Percentiles rank a stretch among this genome's conserved stretches.
Evolutionary conservation across 176 grass and related monocot species (phyloP).

Genomic region (Aegilops longissima): DNA sequence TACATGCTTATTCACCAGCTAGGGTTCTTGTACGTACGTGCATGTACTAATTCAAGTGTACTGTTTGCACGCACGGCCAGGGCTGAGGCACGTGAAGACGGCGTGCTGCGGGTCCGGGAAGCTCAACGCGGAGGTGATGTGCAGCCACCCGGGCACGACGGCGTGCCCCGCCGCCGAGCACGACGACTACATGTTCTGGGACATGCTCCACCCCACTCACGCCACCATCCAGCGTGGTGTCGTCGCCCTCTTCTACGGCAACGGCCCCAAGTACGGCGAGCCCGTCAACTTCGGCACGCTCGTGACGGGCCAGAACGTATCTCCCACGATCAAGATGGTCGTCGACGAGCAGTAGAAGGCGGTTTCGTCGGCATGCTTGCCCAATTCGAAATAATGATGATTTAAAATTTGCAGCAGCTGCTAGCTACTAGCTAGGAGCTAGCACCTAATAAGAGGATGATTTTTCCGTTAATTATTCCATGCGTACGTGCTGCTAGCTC

Average conservation of each 20-base stretch:
- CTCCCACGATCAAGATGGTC: neutral
- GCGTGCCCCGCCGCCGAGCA: neutral
- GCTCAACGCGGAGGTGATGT: neutral
- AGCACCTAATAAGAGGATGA: too few relatives aligned
- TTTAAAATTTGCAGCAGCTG: too few relatives aligned
- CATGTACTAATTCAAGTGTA: neutral
- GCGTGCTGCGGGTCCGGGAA: neutral
- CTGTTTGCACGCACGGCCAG: neutral
- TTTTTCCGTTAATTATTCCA: too few relatives aligned
- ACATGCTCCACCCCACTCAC: neutral
- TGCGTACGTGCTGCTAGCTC: too few relatives aligned
- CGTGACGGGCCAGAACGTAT: neutral
- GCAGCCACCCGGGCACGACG: neutral
- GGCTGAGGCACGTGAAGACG: neutral
- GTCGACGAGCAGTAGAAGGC: neutral
- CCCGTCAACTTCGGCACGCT: neutral
- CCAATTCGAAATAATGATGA: too few relatives aligned
- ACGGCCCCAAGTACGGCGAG: neutral
- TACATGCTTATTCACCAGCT: neutral
- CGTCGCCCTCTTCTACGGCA: neutral
- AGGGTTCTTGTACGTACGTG: neutral
- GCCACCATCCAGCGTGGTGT: neutral
- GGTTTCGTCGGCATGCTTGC: too few relatives aligned
- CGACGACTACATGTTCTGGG: slow-evolving; percentile 16
- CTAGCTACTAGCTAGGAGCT: too few relatives aligned